Base-by-base conservation (phyloP, 768 basidiomycete genomes). In the Pholiota molesta region DNA sequence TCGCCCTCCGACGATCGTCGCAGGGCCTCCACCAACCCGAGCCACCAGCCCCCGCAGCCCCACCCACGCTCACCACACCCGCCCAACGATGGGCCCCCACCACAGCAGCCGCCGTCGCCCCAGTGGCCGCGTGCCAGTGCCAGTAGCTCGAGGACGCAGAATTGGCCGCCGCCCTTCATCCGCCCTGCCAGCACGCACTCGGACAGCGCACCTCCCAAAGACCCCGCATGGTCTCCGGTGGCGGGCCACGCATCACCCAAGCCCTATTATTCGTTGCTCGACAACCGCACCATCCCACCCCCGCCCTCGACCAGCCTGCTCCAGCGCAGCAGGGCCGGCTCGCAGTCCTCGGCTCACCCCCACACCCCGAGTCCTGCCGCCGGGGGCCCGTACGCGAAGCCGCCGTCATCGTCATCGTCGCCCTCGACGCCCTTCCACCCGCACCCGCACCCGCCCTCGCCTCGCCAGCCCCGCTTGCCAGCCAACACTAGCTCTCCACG, bases 1-100 rank as follows among this genome's bases (percentile, higher is more conserved):
- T 85, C 88, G 0, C 89, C 89, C 53, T 88, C 87, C 0, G 87
- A 87, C 66, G 83, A 83, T 13, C 71, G 69, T 31, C 63, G 75
- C 69, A 69, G 69, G 63, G 55, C 51, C 35, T 21, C 61, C 44
- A 31, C 19, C 61, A 37, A 26, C 44, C 28, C 35, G 31, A 45
- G 8, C 4, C 28, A 17, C n/a, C 42, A 19, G 33, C 57, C 16
- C 55, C 54, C 16, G 40, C 57, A 59, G 29, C 4, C 57, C 31
- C 57, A 59, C 28, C 47, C 19, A 10, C 37, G 17, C 21, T 39
- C 17, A 53, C n/a, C 26, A 44, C 33, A 47, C 52, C 28, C 44
- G 47, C 2, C 45, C 56, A 2, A 13, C 59, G 52, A n/a, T 17
- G 23, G 8, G 2, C 45, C 31, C 7, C 26, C 40, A 40, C 40